Base-by-base conservation (phyloP, 371 early-diverging fungal genomes). In the Smittium mucronatum region DNA sequence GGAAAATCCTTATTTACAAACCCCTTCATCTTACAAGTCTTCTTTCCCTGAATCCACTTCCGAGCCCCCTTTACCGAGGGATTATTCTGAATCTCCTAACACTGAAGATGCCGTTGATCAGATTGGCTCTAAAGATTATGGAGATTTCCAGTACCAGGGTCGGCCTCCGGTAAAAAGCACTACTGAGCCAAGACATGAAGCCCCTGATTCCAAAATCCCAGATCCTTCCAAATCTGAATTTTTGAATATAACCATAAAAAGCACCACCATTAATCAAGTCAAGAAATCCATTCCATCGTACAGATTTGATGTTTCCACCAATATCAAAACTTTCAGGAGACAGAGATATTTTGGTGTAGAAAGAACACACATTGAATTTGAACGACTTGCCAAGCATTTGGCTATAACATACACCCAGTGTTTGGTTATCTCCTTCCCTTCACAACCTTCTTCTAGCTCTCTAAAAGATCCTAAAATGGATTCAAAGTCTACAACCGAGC, bases 341-440 rank as follows among this genome's bases (percentile, higher is more conserved):
- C 74, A 70, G 67, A 75, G 76, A 59, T 83, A 82, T 74, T 64
- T 72, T 25, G 71, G 73, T 0, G 66, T 82, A 1, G 82, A 81
- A 71, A 72, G 83, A 61, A 75, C 70, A 58, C 80, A 82, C 70
- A 36, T 65, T 8, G 83, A 82, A 74, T 75, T 82, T 64, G 83
- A 81, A 66, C 70, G 81, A 32, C 74, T 82, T 11, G 75, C 75
- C 60, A 66, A 72, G 35, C 75, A 83, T 58, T 68, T 82, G 73
- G 69, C 72, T 21, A 71, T 74, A 15, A 81, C 80, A 34, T 83
- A 82, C 68, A 80, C 83, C 0, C 82, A 81, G 70, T 81, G 81
- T 67, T 71, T 82, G 58, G 78, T 83, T 58, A 81, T 79, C 11
- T 76, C 77, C 34, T 74, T 82, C 57, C 80, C 78, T 16, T 71